Evolutionary conservation across 208 protist genomes (phyloP).

Genomic region (Vickermania ingenoplastis): DNA sequence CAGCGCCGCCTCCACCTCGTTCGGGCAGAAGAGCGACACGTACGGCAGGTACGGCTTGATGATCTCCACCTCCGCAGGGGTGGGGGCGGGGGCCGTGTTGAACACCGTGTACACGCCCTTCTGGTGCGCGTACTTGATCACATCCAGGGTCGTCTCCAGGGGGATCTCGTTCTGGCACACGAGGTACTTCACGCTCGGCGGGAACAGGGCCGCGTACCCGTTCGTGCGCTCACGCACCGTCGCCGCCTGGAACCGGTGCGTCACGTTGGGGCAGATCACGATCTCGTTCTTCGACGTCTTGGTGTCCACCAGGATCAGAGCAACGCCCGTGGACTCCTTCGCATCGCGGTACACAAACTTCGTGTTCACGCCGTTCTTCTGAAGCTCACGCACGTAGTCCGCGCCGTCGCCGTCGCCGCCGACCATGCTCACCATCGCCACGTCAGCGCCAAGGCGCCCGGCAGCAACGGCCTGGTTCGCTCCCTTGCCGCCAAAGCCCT

Average conservation of each 20-base stretch:
- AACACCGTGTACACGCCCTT: conserved; percentile 89
- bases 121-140: conserved; percentile 61
- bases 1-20: conserved; percentile 86
- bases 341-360: conserved; percentile 38
- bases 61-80: conserved; percentile 36
- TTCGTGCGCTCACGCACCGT: conserved; percentile 33
- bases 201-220: conserved; percentile 51
- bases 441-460: conserved; percentile 70
- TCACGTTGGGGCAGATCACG: conserved; percentile 88
- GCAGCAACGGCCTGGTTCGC: conserved; percentile 87
- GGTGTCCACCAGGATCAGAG: conserved; percentile 88
- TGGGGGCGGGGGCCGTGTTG: conserved; percentile 87
- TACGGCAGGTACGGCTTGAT: conserved; percentile 70
- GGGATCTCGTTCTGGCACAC: conserved; percentile 92
- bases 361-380: conserved; percentile 78
- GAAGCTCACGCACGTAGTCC: conserved; percentile 72
- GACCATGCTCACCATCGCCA: conserved; percentile 84
- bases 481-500: conserved; percentile 92
- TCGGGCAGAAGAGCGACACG: conserved; percentile 87
- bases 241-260: conserved; percentile 44
- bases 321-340: conserved; percentile 61
- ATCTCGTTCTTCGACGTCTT: conserved; percentile 86
- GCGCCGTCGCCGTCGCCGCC: conserved; percentile 78
- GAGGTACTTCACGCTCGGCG: conserved; percentile 47
- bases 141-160: conserved; percentile 69